Base-by-base conservation (phyloP, 2,329 filamentous ascomycete species). In the Aspergillus calidoustus region DNA sequence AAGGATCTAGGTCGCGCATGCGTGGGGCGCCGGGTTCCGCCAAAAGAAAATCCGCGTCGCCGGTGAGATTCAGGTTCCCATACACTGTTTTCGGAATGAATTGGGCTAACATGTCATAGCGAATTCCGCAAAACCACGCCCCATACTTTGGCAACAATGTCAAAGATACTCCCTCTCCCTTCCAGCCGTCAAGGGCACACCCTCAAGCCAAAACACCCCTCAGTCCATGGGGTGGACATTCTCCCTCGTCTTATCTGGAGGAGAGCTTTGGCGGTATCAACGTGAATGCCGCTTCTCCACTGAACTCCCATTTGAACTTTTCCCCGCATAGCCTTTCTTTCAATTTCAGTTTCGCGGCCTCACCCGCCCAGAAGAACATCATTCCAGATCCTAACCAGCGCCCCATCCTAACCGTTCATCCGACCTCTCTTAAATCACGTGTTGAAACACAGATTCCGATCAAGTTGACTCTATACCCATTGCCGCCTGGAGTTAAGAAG, bases 381-480 rank as follows among this genome's bases (percentile, higher is more conserved):
- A 69, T 72, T 30, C 68, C 72, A 52, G 74, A 78, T 28, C 69
- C 66, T 9, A 66, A 74, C 6, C 69, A 77, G 28, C 75, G 75
- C 41, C 80, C 81, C 23, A 69, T 77, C 54, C 75, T 91, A 44
- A 85, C 83, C 13, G 86, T 91, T 48, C 83, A 89, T 64, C 87
- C 88, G 5, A 91, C 87, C 3, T 89, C 89, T 5, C 74, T 87
- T 60, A 98, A 97, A 77, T 97, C 93, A 17, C 89, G 95, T 23
- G 95, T 98, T 19, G 95, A 99, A 80, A 98, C 95, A 0, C 95
- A 98, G 74, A 97, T 98, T 68, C 91, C 91, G 8, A 92, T 97
- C 68, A 89, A 89, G 70, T 84, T 98, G 77, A 90, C 89, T 0
- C 78, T 98, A 44, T 89, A 88, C 60, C 88, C 91, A 22, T 81